A percentile compares a stretch with the other conserved stretches of the same genome.
Conservation (phyloP, 495 filamentous ascomycete genomes). For the Penicillium maclennaniae region DNA sequence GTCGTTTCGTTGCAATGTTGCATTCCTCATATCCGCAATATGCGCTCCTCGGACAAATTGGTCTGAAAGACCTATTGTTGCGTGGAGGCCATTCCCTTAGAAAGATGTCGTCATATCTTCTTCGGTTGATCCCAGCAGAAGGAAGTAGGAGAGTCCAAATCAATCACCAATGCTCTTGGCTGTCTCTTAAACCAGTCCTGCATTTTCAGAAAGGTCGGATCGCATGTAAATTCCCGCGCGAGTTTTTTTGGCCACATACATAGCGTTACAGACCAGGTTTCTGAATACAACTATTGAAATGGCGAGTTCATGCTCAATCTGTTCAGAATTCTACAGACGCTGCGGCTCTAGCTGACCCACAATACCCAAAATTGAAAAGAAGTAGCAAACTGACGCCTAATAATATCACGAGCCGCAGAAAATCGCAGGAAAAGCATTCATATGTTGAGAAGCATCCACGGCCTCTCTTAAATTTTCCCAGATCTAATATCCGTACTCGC, state of each 20-base stretch:
- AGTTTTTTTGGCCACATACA: too few relatives aligned
- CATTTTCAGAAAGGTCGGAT: too few relatives aligned
- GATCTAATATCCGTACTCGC: constrained; percentile 7
- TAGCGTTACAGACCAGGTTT: too few relatives aligned
- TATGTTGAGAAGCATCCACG: not conserved
- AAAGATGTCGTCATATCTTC: too few relatives aligned
- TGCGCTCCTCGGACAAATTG: not conserved
- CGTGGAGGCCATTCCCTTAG: too few relatives aligned
- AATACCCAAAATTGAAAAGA: not conserved
- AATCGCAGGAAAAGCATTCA: not conserved
- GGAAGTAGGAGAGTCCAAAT: too few relatives aligned
- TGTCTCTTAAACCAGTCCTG: too few relatives aligned
- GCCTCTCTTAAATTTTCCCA: not conserved
- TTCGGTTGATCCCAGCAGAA: too few relatives aligned
- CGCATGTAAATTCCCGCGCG: too few relatives aligned
- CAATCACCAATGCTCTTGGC: too few relatives aligned
- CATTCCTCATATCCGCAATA: not conserved
- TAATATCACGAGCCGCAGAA: not conserved
- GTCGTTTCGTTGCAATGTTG: not conserved
- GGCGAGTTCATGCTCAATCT: not conserved
- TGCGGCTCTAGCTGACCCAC: not conserved
- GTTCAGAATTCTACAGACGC: not conserved
- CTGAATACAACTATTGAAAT: not conserved
- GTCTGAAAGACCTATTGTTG: too few relatives aligned
- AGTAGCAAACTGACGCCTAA: not conserved